phyloP scores from a whole-genome alignment of 371 early-diverging fungal genomes.

The Gilbertella persicaria region DNA sequence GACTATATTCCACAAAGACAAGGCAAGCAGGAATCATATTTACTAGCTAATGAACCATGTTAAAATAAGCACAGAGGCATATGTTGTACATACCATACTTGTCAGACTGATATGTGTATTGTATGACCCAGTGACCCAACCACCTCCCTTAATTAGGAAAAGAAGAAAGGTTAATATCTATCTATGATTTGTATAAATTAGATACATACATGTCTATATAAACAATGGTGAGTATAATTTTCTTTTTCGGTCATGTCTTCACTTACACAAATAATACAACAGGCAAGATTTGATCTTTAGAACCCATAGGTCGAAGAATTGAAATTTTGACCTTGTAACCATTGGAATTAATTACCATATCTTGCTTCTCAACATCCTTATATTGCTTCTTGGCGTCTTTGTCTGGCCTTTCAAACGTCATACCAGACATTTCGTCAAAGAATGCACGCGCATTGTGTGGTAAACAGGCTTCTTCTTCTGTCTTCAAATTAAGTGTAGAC shows the following conservation, averaged over 20 bases:
- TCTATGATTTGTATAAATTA: background rate
- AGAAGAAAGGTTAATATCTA: too few species aligned
- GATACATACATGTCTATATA: background rate
- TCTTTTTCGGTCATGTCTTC: background rate
- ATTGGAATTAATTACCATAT: background rate
- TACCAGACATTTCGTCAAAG: too few species aligned
- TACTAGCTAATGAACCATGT: background rate
- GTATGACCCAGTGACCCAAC: too few species aligned
- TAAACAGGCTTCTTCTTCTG: too few species aligned
- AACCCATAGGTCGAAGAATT: conserved; percentile 4
- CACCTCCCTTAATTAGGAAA: too few species aligned
- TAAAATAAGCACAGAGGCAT: background rate
- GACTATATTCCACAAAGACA: conserved; percentile 20
- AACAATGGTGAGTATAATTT: too few species aligned
- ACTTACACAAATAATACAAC: conserved; percentile 2
- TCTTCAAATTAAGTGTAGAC: too few species aligned
- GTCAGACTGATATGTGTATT: too few species aligned
- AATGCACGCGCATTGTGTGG: too few species aligned
- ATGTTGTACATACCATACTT: too few species aligned
- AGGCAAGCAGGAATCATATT: conserved; percentile 8
- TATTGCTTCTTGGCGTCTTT: too few species aligned
- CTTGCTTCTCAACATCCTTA: background rate
- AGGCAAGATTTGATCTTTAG: background rate
- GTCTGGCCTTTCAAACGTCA: too few species aligned
- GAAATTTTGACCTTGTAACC: background rate